Evolutionary conservation across 1,284 basidiomycete genomes (phyloP).

Genomic region (Ustilago bromivora): DNA sequence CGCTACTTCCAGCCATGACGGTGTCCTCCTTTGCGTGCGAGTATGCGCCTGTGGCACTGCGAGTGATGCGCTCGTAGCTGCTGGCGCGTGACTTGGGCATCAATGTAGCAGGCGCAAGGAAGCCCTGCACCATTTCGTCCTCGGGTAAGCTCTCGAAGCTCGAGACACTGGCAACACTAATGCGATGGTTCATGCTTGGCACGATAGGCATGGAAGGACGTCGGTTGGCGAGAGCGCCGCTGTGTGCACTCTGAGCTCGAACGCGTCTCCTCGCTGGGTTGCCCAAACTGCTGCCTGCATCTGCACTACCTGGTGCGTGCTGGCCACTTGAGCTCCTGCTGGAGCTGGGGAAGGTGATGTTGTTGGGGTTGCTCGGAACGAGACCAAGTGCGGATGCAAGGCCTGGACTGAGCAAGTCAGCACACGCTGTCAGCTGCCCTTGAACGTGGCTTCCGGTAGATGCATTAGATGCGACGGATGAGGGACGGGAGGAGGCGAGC

Average conservation of each 20-base stretch:
- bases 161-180: constrained; percentile 58
- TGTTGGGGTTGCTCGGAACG: constrained; percentile 15
- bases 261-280: constrained; percentile 23
- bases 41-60: constrained; percentile 10
- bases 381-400: constrained; percentile 60
- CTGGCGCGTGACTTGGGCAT: constrained; percentile 23
- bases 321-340: neutral
- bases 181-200: constrained; percentile 47
- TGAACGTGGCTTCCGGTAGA: constrained; percentile 39
- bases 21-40: constrained; percentile 12
- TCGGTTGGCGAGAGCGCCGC: constrained; percentile 22
- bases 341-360: constrained; percentile 26
- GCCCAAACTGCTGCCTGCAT: constrained; percentile 7
- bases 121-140: constrained; percentile 53
- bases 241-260: constrained; percentile 37
- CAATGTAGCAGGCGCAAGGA: constrained; percentile 22
- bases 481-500: constrained; percentile 50
- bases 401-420: constrained; percentile 53
- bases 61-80: constrained; percentile 40
- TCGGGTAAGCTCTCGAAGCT: constrained; percentile 65
- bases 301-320: neutral
- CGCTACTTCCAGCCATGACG: neutral
- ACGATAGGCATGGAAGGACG: constrained; percentile 58
- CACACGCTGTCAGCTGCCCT: constrained; percentile 47
- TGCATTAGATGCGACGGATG: constrained; percentile 50